These are phyloP conservation scores for Phalaenopsis hybrid DNA, from an alignment of 116 monocot genomes.

Conservation along the genomic window DNA sequence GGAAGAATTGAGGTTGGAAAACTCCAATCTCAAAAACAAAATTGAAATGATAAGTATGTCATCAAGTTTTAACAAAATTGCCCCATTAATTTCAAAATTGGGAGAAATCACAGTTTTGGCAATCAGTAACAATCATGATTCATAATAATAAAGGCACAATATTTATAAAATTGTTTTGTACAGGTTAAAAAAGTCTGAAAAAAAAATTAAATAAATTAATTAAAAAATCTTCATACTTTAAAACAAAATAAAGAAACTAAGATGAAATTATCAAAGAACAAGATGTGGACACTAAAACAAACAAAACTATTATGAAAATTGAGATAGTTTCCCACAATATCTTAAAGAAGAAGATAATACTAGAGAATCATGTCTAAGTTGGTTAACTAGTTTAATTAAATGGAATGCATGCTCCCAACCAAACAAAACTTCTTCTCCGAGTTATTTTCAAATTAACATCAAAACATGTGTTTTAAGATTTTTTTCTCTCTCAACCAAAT, in stretches of 20 bases:
- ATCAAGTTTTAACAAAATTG: not conserved
- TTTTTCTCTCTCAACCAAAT: too few species aligned
- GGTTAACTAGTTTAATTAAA: not conserved
- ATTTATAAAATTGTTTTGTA: too few species aligned
- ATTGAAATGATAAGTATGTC: not conserved
- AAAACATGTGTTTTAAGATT: too few species aligned
- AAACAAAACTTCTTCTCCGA: too few species aligned
- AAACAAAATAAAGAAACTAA: not conserved
- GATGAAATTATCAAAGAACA: not conserved
- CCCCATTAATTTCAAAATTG: not conserved
- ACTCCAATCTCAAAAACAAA: not conserved
- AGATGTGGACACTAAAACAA: not conserved
- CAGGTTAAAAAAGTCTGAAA: too few species aligned
- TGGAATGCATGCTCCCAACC: too few species aligned
- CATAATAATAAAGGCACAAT: too few species aligned
- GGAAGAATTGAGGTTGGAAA: not conserved
- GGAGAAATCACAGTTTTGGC: too few species aligned
- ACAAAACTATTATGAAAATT: not conserved
- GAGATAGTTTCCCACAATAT: not conserved
- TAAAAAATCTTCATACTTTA: not conserved
- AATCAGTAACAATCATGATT: too few species aligned
- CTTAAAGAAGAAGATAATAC: not conserved
- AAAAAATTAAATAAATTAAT: not conserved
- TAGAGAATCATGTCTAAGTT: not conserved
- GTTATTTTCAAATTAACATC: too few species aligned